These are phyloP conservation scores for Globisporangium polare DNA, from an alignment of 352 stramenopile species.

Conservation along the genomic window DNA sequence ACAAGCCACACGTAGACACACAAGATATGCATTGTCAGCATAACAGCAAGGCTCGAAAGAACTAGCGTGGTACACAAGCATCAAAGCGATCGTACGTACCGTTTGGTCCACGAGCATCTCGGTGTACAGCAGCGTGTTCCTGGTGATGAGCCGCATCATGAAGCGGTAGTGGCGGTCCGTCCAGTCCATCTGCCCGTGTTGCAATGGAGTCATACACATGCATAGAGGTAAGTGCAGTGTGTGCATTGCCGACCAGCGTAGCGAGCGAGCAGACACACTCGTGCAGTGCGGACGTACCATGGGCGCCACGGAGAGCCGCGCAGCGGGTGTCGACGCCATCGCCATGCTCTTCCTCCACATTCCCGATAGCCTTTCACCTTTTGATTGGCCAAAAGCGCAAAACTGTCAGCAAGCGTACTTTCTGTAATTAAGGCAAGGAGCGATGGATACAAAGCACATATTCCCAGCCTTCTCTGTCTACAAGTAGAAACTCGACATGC, in stretches of 20 bases:
- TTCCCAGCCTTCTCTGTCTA: too few relatives aligned
- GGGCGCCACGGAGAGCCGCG: conserved; percentile 16
- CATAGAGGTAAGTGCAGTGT: background rate
- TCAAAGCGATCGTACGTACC: conserved; percentile 33
- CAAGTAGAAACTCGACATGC: too few relatives aligned
- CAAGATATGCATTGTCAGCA: background rate
- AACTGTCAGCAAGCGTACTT: too few relatives aligned
- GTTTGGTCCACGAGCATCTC: conserved; percentile 99
- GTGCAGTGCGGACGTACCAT: conserved; percentile 8
- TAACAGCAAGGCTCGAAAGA: background rate
- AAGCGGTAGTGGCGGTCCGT: conserved; percentile 95
- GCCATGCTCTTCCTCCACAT: conserved; percentile 11
- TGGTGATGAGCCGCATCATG: conserved; percentile 93
- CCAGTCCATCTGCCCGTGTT: conserved; percentile 92
- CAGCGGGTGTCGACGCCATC: conserved; percentile 4
- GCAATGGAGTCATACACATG: background rate
- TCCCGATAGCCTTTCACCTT: background rate
- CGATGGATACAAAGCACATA: too few relatives aligned
- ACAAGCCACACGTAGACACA: background rate
- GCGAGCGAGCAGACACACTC: background rate
- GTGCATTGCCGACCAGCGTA: background rate
- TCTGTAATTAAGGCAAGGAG: too few relatives aligned
- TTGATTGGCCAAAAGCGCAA: background rate
- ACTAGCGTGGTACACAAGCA: background rate
- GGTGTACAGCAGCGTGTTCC: conserved; percentile 93